These are phyloP conservation scores for Cryptococcus wingfieldii DNA, from an alignment of 1,284 basidiomycete genomes.

Conservation along the genomic window DNA sequence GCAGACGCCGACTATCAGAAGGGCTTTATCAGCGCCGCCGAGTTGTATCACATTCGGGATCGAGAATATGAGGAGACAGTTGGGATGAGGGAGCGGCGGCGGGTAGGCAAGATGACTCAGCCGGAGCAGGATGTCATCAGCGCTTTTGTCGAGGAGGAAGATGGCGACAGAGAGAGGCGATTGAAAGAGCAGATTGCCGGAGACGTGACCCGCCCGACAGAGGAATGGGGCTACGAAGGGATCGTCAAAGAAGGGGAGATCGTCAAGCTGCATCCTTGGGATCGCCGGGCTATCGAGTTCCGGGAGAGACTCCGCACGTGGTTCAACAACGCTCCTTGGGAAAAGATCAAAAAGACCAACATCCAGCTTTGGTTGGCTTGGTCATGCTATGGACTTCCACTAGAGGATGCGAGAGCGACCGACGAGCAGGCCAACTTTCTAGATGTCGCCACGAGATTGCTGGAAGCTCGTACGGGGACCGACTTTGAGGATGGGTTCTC, in stretches of 20 bases:
- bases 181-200: constrained; percentile 26
- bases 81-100: constrained; percentile 18
- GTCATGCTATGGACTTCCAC: constrained; percentile 67
- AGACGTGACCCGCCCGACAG: constrained; percentile 11
- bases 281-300: constrained; percentile 45
- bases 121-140: constrained; percentile 18
- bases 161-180: constrained; percentile 27
- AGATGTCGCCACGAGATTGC: constrained; percentile 58
- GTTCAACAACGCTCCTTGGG: constrained; percentile 71
- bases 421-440: constrained; percentile 55
- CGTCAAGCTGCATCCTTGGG: constrained; percentile 28
- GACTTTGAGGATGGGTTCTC: constrained; percentile 62
- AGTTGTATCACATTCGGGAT: constrained; percentile 25
- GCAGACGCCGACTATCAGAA: constrained; percentile 16
- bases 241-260: constrained; percentile 25
- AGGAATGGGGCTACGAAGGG: constrained; percentile 16
- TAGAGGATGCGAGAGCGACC: constrained; percentile 51
- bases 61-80: constrained; percentile 25
- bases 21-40: constrained; percentile 23
- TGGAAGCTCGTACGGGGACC: constrained; percentile 70
- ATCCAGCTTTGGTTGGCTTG: constrained; percentile 77
- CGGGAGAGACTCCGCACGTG: constrained; percentile 46
- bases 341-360: constrained; percentile 62
- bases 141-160: constrained; percentile 25
- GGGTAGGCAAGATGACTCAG: constrained; percentile 23